Percentiles rank a stretch among this genome's conserved stretches.
phyloP scores from a whole-genome alignment of 2,329 filamentous ascomycete genomes.

The Fusarium longipes region DNA sequence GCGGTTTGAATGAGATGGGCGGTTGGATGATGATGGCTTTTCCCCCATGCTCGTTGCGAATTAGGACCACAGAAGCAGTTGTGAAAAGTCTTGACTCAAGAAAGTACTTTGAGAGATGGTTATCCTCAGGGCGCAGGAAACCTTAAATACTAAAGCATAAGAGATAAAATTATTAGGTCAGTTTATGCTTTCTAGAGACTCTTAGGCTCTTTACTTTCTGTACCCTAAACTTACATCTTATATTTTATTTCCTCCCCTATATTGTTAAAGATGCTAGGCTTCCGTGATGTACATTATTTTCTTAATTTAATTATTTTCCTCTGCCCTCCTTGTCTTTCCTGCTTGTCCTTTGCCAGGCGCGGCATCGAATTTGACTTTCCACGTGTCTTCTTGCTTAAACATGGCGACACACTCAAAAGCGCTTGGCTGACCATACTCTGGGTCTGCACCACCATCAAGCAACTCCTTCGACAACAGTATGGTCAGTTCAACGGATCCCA shows the following conservation, averaged over 20 bases:
- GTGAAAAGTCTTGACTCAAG: neutral
- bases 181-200: too few relatives aligned
- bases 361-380: constrained; percentile 61
- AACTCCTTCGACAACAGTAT: constrained; percentile 51
- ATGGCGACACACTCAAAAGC: constrained; percentile 61
- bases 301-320: neutral
- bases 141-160: too few relatives aligned
- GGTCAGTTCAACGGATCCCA: neutral
- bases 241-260: neutral
- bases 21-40: constrained; percentile 5
- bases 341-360: constrained; percentile 58
- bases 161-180: too few relatives aligned
- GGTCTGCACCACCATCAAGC: constrained; percentile 65
- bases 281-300: neutral
- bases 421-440: constrained; percentile 62
- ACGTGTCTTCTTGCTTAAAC: constrained; percentile 64
- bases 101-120: too few relatives aligned
- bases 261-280: neutral
- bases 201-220: too few relatives aligned
- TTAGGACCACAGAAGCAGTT: neutral
- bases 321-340: constrained; percentile 9
- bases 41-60: neutral
- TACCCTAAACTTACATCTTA: too few relatives aligned
- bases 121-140: too few relatives aligned
- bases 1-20: constrained; percentile 22